Evolutionary conservation across 192 early-diverging fungal species (phyloP), one percentile per base, ranked within the genome.

Genomic region (Podila epicladia): DNA sequence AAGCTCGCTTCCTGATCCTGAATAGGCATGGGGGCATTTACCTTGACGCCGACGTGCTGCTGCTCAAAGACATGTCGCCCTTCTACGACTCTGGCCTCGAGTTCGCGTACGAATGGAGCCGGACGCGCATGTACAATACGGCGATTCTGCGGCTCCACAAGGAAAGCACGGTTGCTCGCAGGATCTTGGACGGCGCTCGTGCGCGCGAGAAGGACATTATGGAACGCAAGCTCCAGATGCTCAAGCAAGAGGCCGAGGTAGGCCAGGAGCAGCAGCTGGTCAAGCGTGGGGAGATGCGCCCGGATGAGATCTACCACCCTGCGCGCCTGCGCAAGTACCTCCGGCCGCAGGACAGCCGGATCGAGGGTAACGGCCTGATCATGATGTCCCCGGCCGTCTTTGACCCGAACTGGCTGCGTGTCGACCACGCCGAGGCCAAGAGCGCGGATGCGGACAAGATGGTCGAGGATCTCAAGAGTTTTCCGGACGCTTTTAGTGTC

Each of bases 51-150:
- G 82, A 83, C 49, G 82, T 83, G 7, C 20, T 83, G 11, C 45
- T 83, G 31, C 61, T 83, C 24, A 70, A 63, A 50, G 82, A 83
- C 49, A 73, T 83, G 74, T 61, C 71, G 4, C 82, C 74, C 1
- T 73, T 83, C 48, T 77, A 67, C 49, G 64, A 83, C 31, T 61
- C 74, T 3, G 68, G 72, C 19, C 24, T 77, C 31, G 82, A 83
- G 45, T 83, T 83, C 65, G 70, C 82, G 26, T 83, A 83, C 69
- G 71, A 77, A 33, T 83, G 82, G 74, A 83, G 82, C 32, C 57
- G 58, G 26, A 77, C 71, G 1, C 37, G 60, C 4, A 65, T 73
- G 71, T 83, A 83, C 41, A 83, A 83, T 37, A 83, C 74, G 2
- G 82, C 82, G 0, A 48, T 83, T 38, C 41, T 83, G 50, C 51